phyloP scores from a whole-genome alignment of 78 protist genomes.

The Polysphondylium violaceum region DNA sequence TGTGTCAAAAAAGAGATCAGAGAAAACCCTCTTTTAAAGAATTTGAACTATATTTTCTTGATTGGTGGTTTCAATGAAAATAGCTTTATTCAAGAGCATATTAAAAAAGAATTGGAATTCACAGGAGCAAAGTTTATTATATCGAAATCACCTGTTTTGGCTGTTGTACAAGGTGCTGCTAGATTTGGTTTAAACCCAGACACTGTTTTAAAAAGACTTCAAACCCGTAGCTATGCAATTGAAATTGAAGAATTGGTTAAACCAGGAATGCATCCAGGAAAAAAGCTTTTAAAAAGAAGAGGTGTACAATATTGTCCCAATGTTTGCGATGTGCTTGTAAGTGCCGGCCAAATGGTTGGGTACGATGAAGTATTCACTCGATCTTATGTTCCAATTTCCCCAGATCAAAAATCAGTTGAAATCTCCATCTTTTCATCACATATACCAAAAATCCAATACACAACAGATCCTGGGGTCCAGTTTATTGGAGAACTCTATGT shows the following conservation, averaged over 20 bases:
- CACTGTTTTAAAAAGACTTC: neutral
- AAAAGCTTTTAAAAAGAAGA: neutral
- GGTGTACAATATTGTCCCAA: neutral
- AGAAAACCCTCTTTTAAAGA: neutral
- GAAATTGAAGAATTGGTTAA: neutral
- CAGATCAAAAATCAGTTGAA: neutral
- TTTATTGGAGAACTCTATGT: neutral
- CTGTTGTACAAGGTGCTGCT: neutral
- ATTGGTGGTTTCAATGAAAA: conserved; percentile 32
- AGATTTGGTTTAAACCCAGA: conserved; percentile 14
- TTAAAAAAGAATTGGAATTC: neutral
- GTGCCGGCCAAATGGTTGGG: neutral
- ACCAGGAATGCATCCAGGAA: neutral
- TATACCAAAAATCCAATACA: neutral
- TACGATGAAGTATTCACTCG: neutral
- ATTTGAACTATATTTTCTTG: neutral
- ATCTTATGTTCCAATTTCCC: neutral
- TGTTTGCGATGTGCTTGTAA: neutral
- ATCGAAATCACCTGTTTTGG: neutral
- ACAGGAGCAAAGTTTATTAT: conserved; percentile 16
- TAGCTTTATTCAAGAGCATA: neutral
- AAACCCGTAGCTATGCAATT: neutral
- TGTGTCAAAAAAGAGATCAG: neutral
- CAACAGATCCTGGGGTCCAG: neutral
- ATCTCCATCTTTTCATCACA: neutral